A percentile compares a stretch with the other conserved stretches of the same genome.
Evolutionary conservation across 2,329 filamentous ascomycete genomes (phyloP).

Genomic region (Scedosporium boydii): DNA sequence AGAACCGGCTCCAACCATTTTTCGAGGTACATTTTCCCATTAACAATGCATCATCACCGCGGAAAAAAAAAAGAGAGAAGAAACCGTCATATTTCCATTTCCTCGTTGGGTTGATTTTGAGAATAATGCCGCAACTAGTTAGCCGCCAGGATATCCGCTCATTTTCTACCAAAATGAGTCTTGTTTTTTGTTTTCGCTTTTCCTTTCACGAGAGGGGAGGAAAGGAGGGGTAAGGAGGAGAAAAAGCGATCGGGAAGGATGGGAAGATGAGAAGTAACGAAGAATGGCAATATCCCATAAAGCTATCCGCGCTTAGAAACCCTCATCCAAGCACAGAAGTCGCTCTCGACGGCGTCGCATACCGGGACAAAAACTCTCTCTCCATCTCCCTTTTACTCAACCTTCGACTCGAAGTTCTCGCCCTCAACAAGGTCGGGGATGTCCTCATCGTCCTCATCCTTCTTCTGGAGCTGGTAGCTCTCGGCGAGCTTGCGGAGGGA

Average conservation of each 20-base stretch:
- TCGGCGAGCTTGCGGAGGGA: constrained; percentile 97
- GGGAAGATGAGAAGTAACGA: neutral
- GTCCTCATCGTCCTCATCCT: constrained; percentile 76
- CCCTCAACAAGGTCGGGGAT: constrained; percentile 96
- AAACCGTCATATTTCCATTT: neutral
- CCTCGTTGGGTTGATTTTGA: constrained; percentile 1
- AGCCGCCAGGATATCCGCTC: neutral
- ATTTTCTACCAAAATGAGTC: neutral
- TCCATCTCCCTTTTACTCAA: constrained; percentile 55
- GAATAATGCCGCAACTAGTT: neutral
- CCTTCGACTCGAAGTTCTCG: constrained; percentile 97
- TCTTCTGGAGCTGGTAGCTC: constrained; percentile 97
- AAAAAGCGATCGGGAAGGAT: neutral
- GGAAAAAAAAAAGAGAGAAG: neutral
- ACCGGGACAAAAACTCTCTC: constrained; percentile 4
- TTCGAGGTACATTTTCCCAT: neutral
- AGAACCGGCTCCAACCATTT: neutral
- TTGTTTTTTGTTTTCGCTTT: neutral
- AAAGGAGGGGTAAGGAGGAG: neutral
- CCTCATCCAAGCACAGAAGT: neutral
- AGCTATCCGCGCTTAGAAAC: neutral
- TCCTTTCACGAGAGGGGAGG: neutral
- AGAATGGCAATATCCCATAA: neutral
- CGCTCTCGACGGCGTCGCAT: neutral
- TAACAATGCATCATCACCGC: neutral